Conservation (phyloP, 2,329 filamentous ascomycete genomes). For the Lasiodiplodia theobromae region DNA sequence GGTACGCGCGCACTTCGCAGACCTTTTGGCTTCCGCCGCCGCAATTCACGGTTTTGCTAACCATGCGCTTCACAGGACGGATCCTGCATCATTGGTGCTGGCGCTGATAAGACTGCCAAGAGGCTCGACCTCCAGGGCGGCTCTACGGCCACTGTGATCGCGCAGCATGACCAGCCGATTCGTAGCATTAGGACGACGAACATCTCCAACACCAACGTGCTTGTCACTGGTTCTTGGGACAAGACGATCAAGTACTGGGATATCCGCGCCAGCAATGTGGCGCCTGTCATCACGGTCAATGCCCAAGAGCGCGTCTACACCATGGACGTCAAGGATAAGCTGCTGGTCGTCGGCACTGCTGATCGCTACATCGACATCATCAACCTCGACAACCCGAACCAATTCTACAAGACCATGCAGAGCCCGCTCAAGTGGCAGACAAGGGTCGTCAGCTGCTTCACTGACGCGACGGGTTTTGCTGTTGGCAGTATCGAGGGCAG, state of each 20-base stretch:
- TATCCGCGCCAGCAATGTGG: conserved; percentile 63
- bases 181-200: conserved; percentile 72
- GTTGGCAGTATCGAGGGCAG: conserved; percentile 96
- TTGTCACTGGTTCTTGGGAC: conserved; percentile 93
- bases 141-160: conserved; percentile 67
- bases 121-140: conserved; percentile 80
- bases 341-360: conserved; percentile 90
- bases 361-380: conserved; percentile 97
- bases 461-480: conserved; percentile 88
- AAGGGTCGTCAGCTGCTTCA: conserved; percentile 91
- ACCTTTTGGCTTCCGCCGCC: not conserved
- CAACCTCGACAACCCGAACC: conserved; percentile 84
- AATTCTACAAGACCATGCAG: conserved; percentile 95
- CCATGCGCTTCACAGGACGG: conserved; percentile 72
- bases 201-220: conserved; percentile 73
- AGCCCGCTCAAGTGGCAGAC: conserved; percentile 99
- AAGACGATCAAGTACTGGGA: conserved; percentile 94
- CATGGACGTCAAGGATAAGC: conserved; percentile 87
- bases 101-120: conserved; percentile 89
- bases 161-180: conserved; percentile 84
- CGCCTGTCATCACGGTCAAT: conserved; percentile 69
- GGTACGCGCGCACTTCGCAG: conserved; percentile 59
- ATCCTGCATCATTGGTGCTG: conserved; percentile 83
- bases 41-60: not conserved
- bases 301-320: conserved; percentile 85